These are phyloP conservation scores for Capronia americana DNA, from an alignment of 2,329 filamentous ascomycete species.

Conservation along the genomic window DNA sequence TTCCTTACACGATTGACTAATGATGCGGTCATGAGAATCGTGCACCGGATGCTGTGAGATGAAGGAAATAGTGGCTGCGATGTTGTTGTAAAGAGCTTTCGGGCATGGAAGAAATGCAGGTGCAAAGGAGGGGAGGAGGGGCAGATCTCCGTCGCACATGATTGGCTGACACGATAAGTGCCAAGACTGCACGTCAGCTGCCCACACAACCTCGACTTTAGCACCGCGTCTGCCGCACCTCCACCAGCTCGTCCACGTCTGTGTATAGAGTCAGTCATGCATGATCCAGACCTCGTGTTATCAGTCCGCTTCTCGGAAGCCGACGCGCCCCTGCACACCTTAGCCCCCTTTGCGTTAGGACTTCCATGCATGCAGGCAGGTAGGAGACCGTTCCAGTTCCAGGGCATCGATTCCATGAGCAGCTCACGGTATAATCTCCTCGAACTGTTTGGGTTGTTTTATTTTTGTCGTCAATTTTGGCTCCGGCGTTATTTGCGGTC, in stretches of 20 bases:
- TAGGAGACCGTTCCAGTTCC: slow-evolving; percentile 7
- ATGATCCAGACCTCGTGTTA: neutral
- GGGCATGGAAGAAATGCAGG: neutral
- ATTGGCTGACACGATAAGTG: neutral
- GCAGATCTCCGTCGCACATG: slow-evolving; percentile 1
- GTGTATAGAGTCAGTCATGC: neutral
- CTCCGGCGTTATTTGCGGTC: neutral
- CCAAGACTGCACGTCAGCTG: slow-evolving; percentile 1
- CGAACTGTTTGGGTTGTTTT: neutral
- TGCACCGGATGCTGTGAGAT: neutral
- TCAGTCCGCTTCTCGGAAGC: neutral
- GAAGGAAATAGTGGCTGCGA: neutral
- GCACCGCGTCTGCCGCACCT: neutral
- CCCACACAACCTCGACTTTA: neutral
- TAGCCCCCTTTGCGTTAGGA: neutral
- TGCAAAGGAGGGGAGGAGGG: neutral
- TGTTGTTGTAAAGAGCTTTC: slow-evolving; percentile 4
- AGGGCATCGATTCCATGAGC: slow-evolving; percentile 13
- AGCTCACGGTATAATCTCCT: slow-evolving; percentile 4
- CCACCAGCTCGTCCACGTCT: neutral
- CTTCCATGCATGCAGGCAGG: neutral
- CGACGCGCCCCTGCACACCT: neutral
- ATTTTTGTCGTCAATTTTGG: neutral
- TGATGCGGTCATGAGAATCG: neutral
- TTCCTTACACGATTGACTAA: neutral